A percentile compares a stretch with the other conserved stretches of the same genome.
These are phyloP conservation scores for Claviceps sp. DNA, from an alignment of 2,329 filamentous ascomycete species.

Conservation along the genomic window DNA sequence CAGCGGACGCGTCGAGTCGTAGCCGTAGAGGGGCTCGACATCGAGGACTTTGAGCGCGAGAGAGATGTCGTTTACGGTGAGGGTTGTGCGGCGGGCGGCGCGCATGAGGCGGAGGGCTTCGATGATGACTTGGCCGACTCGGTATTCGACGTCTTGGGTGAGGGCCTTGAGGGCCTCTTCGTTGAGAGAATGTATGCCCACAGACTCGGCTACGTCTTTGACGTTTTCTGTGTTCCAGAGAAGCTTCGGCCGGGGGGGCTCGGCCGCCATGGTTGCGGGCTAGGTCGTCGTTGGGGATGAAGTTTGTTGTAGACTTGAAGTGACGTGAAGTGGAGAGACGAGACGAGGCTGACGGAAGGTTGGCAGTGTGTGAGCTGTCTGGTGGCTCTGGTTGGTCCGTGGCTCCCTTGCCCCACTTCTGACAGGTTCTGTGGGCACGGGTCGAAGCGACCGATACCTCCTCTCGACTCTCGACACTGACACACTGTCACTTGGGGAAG, in stretches of 20 bases:
- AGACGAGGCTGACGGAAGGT: not conserved
- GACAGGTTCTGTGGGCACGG: too few relatives aligned
- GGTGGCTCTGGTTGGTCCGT: too few relatives aligned
- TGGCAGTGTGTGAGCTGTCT: not conserved
- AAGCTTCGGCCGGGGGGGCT: constrained; percentile 36
- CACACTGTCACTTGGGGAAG: too few relatives aligned
- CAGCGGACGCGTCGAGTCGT: constrained; percentile 80
- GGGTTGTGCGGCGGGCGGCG: constrained; percentile 68
- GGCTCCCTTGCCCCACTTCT: too few relatives aligned
- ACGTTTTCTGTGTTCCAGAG: constrained; percentile 97
- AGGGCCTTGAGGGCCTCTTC: constrained; percentile 82
- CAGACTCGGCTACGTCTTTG: constrained; percentile 87
- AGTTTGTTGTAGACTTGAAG: not conserved
- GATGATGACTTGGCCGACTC: constrained; percentile 82
- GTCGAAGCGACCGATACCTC: too few relatives aligned
- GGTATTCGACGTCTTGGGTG: constrained; percentile 89
- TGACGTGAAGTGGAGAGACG: not conserved
- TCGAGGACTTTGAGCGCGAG: constrained; percentile 77
- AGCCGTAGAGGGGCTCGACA: constrained; percentile 90
- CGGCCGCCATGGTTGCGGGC: constrained; percentile 20
- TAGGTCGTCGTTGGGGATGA: not conserved
- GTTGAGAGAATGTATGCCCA: constrained; percentile 68
- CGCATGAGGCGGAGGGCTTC: constrained; percentile 96
- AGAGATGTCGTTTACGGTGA: constrained; percentile 81
- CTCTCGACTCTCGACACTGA: too few relatives aligned